phyloP scores from a whole-genome alignment of 169 alveolate genomes.

The Babesia sp. region DNA sequence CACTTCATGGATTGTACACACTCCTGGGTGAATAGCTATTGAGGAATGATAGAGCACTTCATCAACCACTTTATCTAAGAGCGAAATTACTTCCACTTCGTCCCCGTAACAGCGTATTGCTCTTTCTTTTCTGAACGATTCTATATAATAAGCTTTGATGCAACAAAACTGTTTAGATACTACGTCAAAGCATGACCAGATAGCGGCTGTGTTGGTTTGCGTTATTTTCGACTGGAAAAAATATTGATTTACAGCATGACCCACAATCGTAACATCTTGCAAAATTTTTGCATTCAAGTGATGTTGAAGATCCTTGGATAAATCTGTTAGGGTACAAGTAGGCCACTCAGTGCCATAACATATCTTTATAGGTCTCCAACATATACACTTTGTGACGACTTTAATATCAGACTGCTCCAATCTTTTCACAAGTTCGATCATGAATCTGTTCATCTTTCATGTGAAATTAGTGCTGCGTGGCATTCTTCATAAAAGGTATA shows the following conservation, averaged over 20 bases:
- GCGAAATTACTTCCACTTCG: constrained; percentile 49
- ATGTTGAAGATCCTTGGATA: background rate
- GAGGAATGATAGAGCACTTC: constrained; percentile 56
- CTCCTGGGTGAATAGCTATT: constrained; percentile 35
- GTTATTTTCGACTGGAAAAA: constrained; percentile 48
- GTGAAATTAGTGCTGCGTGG: background rate
- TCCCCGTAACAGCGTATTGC: constrained; percentile 38
- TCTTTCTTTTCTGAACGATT: constrained; percentile 38
- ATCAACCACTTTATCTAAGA: constrained; percentile 60
- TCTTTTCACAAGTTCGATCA: constrained; percentile 12
- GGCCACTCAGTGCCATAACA: background rate
- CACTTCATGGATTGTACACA: constrained; percentile 28
- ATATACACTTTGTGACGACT: constrained; percentile 40
- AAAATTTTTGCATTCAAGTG: background rate
- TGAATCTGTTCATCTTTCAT: constrained; percentile 15
- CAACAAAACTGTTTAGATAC: constrained; percentile 35
- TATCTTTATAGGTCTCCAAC: constrained; percentile 49
- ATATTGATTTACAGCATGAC: constrained; percentile 64
- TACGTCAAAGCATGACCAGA: constrained; percentile 52
- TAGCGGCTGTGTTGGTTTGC: constrained; percentile 14
- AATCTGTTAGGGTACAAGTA: no score
- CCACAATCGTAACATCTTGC: constrained; percentile 7
- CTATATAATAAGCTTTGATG: constrained; percentile 44
- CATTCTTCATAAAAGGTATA: no score
- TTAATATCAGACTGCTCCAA: constrained; percentile 5